These are phyloP conservation scores for Violaceomyces palustris DNA, from an alignment of 1,284 basidiomycete species.

Conservation along the genomic window DNA sequence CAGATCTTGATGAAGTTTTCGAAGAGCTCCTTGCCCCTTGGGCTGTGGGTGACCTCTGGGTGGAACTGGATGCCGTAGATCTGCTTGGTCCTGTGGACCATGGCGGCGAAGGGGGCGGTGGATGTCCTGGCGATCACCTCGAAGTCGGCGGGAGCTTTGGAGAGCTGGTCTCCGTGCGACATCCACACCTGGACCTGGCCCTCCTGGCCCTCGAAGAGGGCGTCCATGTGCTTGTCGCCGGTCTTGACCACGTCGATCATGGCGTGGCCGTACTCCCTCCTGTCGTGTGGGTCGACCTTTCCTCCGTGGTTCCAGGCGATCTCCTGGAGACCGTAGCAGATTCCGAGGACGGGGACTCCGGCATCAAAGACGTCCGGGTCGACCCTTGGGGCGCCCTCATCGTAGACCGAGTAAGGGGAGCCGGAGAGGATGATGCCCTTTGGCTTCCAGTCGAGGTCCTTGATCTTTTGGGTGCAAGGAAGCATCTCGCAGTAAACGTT, in stretches of 20 bases:
- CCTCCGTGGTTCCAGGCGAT: slow-evolving; percentile 86
- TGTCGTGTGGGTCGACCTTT: slow-evolving; percentile 79
- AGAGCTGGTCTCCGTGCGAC: slow-evolving; percentile 96
- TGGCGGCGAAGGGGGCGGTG: slow-evolving; percentile 86
- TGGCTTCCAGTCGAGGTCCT: slow-evolving; percentile 85
- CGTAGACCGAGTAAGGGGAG: slow-evolving; percentile 97
- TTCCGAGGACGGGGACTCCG: slow-evolving; percentile 88
- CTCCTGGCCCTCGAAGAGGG: slow-evolving; percentile 77
- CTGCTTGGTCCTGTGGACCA: slow-evolving; percentile 83
- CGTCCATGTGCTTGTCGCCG: slow-evolving; percentile 61
- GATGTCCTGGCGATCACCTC: slow-evolving; percentile 80
- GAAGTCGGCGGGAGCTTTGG: slow-evolving; percentile 74
- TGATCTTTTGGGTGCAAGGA: slow-evolving; percentile 89
- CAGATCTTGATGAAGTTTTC: slow-evolving; percentile 81
- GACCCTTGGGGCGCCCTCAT: slow-evolving; percentile 83
- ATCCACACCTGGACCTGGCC: slow-evolving; percentile 90
- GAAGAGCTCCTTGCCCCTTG: slow-evolving; percentile 84
- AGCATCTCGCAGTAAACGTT: slow-evolving; percentile 97
- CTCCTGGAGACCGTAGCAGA: slow-evolving; percentile 99
- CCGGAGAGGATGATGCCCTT: slow-evolving; percentile 98
- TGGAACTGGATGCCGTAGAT: slow-evolving; percentile 99
- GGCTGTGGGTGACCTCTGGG: slow-evolving; percentile 94
- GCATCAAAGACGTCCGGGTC: slow-evolving; percentile 90
- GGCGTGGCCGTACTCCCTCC: slow-evolving; percentile 92
- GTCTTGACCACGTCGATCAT: slow-evolving; percentile 71